Evolutionary conservation across 164 flowering plant species (phyloP).

Genomic region (Santalum album): DNA sequence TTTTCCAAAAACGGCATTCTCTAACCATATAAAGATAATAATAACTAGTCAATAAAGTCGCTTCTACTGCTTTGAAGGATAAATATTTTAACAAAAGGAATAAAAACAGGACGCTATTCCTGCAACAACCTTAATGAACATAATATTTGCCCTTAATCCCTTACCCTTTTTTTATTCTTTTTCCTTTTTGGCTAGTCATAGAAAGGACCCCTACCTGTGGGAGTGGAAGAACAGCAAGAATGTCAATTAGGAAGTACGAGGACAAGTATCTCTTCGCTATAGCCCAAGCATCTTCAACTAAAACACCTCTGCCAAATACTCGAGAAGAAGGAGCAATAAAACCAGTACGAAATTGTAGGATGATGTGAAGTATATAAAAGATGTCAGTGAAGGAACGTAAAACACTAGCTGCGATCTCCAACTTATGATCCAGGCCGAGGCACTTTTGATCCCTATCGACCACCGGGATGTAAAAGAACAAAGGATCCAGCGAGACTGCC

Average conservation of each 20-base stretch:
- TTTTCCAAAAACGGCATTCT: no score
- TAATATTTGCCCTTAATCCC: no score
- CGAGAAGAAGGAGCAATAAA: conserved; percentile 87
- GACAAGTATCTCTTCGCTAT: conserved; percentile 74
- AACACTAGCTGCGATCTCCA: conserved; percentile 62
- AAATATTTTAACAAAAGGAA: no score
- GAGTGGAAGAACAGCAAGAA: conserved; percentile 87
- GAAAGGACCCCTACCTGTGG: conserved; percentile 56
- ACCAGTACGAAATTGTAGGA: conserved; percentile 80
- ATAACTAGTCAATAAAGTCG: no score
- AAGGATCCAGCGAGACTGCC: conserved; percentile 82
- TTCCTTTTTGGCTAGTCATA: no score
- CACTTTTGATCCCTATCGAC: conserved; percentile 41
- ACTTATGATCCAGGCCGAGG: conserved; percentile 45
- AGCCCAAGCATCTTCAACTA: conserved; percentile 57
- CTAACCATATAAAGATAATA: no score
- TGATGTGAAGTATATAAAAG: conserved; percentile 69
- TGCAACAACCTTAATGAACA: no score
- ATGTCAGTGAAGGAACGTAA: conserved; percentile 73
- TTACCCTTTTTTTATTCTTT: no score
- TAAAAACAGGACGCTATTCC: no score
- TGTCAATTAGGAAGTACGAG: conserved; percentile 58
- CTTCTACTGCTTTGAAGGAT: no score
- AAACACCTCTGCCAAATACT: conserved; percentile 90
- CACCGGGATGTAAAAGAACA: conserved; percentile 79